Evolutionary conservation across 371 early-diverging fungal species (phyloP).

Genomic region (Lichtheimia hyalospora): DNA sequence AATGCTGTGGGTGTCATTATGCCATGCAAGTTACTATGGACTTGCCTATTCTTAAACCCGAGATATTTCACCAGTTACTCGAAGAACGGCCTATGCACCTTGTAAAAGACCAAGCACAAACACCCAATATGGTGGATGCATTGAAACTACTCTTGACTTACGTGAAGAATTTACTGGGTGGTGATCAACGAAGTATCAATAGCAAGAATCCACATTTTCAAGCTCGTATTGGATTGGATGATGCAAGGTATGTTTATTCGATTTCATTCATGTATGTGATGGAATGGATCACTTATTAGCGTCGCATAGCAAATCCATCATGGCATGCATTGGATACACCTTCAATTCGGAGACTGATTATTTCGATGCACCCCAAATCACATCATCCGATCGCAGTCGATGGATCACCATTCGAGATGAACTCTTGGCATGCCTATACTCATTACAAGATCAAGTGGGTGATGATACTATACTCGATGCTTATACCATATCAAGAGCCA

Average conservation of each 20-base stretch:
- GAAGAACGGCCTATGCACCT: not conserved
- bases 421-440: conserved; percentile 20
- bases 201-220: conserved; percentile 24
- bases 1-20: conserved; percentile 9
- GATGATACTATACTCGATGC: not conserved
- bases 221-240: conserved; percentile 33
- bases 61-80: not conserved
- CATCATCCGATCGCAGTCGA: conserved; percentile 5
- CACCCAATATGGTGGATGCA: conserved; percentile 27
- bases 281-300: not conserved
- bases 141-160: conserved; percentile 26
- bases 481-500: not conserved
- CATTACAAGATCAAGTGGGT: conserved; percentile 6
- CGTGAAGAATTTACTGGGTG: conserved; percentile 28
- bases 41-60: not conserved
- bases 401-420: conserved; percentile 25
- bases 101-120: not conserved
- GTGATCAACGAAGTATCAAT: conserved; percentile 36
- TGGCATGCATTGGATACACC: conserved; percentile 34
- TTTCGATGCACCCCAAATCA: conserved; percentile 35
- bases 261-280: no score
- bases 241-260: conserved; percentile 37
- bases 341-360: conserved; percentile 20
- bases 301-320: conserved; percentile 31
- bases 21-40: not conserved